These are phyloP conservation scores for Leptosphaerulina australis DNA, from an alignment of 2,329 filamentous ascomycete species.

Conservation along the genomic window DNA sequence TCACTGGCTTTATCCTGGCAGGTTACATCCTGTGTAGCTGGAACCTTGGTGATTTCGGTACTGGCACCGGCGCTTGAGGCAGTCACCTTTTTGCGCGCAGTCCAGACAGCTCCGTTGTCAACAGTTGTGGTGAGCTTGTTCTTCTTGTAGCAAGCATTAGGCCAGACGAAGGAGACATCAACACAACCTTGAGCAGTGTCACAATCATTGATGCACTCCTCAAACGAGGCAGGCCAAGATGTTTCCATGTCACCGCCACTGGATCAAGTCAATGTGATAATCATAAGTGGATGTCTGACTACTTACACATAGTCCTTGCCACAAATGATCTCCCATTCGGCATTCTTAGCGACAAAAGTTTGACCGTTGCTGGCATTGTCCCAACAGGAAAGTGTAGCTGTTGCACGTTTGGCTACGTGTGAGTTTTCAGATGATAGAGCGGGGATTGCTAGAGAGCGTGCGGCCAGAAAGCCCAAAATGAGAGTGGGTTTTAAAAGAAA, in stretches of 20 bases:
- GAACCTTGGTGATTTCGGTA: neutral
- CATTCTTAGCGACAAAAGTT: slow-evolving; percentile 9
- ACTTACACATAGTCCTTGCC: slow-evolving; percentile 17
- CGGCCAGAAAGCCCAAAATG: slow-evolving; percentile 13
- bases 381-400: slow-evolving; percentile 13
- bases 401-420: slow-evolving; percentile 13
- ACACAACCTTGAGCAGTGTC: slow-evolving; percentile 5
- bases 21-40: slow-evolving; percentile 3
- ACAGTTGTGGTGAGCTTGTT: slow-evolving; percentile 12
- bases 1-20: slow-evolving; percentile 13
- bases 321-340: slow-evolving; percentile 11
- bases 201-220: slow-evolving; percentile 16
- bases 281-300: neutral
- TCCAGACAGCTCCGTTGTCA: slow-evolving; percentile 13
- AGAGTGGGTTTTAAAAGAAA: slow-evolving; percentile 15
- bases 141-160: slow-evolving; percentile 14
- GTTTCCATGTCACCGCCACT: neutral
- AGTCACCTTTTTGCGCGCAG: slow-evolving; percentile 14
- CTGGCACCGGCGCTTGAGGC: neutral
- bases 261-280: neutral
- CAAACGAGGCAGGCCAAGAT: slow-evolving; percentile 9
- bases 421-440: slow-evolving; percentile 7
- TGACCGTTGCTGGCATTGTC: slow-evolving; percentile 13
- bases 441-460: slow-evolving; percentile 10
- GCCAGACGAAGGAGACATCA: slow-evolving; percentile 15